phyloP scores from a whole-genome alignment of 2,329 filamentous ascomycete genomes.

The Sporothrix pallida region DNA sequence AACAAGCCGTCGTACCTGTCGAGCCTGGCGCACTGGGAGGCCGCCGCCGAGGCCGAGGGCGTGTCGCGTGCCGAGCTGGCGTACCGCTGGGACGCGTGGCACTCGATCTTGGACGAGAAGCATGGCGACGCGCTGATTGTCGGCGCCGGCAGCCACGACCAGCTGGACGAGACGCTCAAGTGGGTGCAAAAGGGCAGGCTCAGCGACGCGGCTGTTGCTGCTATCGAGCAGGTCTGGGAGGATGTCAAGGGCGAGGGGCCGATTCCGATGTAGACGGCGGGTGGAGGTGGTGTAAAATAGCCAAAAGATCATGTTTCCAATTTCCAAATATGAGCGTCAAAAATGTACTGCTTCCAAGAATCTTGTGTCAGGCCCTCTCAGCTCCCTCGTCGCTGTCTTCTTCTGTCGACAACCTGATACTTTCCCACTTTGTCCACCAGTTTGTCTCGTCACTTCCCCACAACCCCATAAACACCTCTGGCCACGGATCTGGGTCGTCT shows the following conservation, averaged over 20 bases:
- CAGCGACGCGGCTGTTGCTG: constrained; percentile 44
- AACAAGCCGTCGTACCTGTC: constrained; percentile 29
- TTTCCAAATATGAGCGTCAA: no score
- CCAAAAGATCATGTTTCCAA: no score
- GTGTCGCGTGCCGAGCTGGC: constrained; percentile 39
- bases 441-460: no score
- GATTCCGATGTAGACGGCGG: not conserved
- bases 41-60: constrained; percentile 29
- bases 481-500: no score
- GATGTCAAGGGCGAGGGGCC: constrained; percentile 63
- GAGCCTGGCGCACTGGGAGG: constrained; percentile 25
- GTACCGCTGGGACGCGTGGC: constrained; percentile 49
- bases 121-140: constrained; percentile 48
- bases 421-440: no score
- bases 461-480: no score
- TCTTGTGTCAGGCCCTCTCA: no score
- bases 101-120: constrained; percentile 43
- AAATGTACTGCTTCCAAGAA: no score
- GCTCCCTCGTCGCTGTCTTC: no score
- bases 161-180: constrained; percentile 46
- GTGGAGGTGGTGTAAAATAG: not conserved
- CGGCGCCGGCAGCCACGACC: constrained; percentile 44
- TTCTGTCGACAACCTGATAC: no score
- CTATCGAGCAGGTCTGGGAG: constrained; percentile 57
- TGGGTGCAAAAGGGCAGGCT: constrained; percentile 49